These are phyloP conservation scores for Ophiostoma ips DNA, from an alignment of 2,329 filamentous ascomycete genomes.

Conservation along the genomic window DNA sequence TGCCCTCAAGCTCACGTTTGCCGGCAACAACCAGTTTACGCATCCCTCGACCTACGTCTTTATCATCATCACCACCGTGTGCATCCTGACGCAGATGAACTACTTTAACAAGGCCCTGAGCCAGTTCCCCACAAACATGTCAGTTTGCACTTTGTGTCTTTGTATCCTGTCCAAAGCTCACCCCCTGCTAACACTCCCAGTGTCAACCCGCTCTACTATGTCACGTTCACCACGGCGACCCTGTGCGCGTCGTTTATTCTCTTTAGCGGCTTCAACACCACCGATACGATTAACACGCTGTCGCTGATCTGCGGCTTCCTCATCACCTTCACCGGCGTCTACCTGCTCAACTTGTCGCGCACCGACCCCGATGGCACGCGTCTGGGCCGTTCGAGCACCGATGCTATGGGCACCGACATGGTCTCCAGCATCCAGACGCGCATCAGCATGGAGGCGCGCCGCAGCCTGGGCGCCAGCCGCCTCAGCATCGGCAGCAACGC, in stretches of 20 bases:
- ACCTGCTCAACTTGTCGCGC: slow-evolving; percentile 89
- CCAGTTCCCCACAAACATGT: slow-evolving; percentile 97
- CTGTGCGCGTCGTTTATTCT: slow-evolving; percentile 91
- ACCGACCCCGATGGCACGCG: slow-evolving; percentile 71
- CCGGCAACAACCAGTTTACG: slow-evolving; percentile 86
- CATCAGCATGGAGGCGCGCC: slow-evolving; percentile 79
- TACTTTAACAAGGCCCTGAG: slow-evolving; percentile 98
- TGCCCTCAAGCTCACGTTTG: slow-evolving; percentile 86
- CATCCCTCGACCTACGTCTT: slow-evolving; percentile 97
- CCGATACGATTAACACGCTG: slow-evolving; percentile 78
- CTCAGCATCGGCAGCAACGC: slow-evolving; percentile 51
- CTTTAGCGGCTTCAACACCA: slow-evolving; percentile 92
- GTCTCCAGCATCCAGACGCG: slow-evolving; percentile 81
- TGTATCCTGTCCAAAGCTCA: neutral
- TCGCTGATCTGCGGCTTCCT: slow-evolving; percentile 88
- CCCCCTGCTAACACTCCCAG: slow-evolving; percentile 32
- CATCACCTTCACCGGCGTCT: slow-evolving; percentile 88
- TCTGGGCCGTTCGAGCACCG: slow-evolving; percentile 47
- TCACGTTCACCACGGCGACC: slow-evolving; percentile 91
- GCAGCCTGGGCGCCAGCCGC: slow-evolving; percentile 45
- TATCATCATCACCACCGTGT: slow-evolving; percentile 80
- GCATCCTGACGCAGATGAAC: slow-evolving; percentile 98
- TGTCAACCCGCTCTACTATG: slow-evolving; percentile 93
- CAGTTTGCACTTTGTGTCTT: slow-evolving; percentile 25
- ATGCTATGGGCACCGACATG: slow-evolving; percentile 81